Evolutionary conservation across 345 rosid genomes (phyloP), one percentile per base, ranked within the genome.

Genomic region (Citrus reticulata): DNA sequence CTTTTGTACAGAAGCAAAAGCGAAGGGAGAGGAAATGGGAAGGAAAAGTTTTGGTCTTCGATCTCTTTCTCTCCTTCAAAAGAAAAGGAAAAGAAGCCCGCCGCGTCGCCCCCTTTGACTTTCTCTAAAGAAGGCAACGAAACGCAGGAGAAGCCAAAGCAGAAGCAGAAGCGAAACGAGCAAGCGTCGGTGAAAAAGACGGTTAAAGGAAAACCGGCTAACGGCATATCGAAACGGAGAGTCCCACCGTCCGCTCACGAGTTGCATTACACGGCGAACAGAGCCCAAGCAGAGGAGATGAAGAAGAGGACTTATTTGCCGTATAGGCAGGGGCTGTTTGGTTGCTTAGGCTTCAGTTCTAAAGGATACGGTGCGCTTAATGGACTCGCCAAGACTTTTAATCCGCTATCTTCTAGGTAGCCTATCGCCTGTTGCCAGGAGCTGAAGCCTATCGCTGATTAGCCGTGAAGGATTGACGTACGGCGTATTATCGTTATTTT

Each of bases 251-350:
- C 90, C 39, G 78, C 89, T 40, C 90, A 88, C 81, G 90, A 88
- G 86, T 49, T 79, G 76, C 87, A 82, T 65, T 88, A 88, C 87
- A 82, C 86, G 65, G 70, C 77, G 17, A 88, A 84, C 42, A 77
- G 84, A 70, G 87, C 87, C 10, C 86, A 70, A 35, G 64, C 89
- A 16, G 90, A 88, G 81, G 89, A 88, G 86, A 81, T 88, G 90
- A 88, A 81, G 87, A 82, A 78, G 82, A 73, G 86, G 82, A 88
- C 90, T 34, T 70, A 67, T 49, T 81, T 86, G 81, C 89, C 90
- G 13, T 88, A 85, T 81, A 74, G 79, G 80, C 87, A 82, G 1
- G 91, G 91, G 51, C 70, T 88, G 58, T 82, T 88, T 16, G 91
- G 89, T 14, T 88, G 91, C 85, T 84, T 86, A 77, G 86, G 87